Conservation (phyloP, 2,329 filamentous ascomycete species). For the Phialophora chinensis region DNA sequence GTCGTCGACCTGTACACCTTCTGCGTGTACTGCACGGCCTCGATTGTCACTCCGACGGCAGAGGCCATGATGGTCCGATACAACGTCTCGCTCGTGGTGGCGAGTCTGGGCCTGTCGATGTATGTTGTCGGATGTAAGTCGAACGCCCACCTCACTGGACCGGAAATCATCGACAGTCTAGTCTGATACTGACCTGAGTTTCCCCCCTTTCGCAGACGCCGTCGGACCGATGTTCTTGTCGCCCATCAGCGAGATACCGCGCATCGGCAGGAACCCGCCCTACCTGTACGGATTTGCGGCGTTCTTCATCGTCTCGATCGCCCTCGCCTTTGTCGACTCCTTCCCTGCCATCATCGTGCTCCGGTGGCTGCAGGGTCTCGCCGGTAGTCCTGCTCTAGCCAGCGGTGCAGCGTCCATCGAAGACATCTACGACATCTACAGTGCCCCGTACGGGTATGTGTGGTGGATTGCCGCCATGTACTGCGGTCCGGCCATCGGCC, state of each 20-base stretch:
- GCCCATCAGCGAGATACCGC: constrained; percentile 69
- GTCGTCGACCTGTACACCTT: constrained; percentile 49
- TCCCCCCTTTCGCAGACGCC: constrained; percentile 49
- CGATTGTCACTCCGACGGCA: constrained; percentile 44
- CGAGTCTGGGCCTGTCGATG: constrained; percentile 43
- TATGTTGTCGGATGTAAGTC: constrained; percentile 41
- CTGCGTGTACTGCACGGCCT: constrained; percentile 47
- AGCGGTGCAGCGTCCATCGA: constrained; percentile 57
- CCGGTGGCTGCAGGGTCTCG: constrained; percentile 69
- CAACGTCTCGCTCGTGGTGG: constrained; percentile 39
- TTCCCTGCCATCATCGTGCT: constrained; percentile 68
- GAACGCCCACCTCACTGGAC: not conserved
- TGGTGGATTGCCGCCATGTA: constrained; percentile 59
- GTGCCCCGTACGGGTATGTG: constrained; percentile 64
- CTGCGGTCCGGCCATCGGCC: constrained; percentile 40
- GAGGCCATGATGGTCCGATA: constrained; percentile 38
- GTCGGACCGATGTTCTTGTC: constrained; percentile 62
- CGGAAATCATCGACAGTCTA: not conserved
- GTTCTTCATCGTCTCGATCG: constrained; percentile 71
- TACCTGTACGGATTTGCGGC: constrained; percentile 71
- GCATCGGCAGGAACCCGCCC: constrained; percentile 69
- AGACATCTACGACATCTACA: constrained; percentile 59
- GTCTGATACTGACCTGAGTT: not conserved
- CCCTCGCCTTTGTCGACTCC: constrained; percentile 66
- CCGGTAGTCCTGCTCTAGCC: constrained; percentile 68